Base-by-base conservation (phyloP, 371 early-diverging fungal genomes). In the Rhizomucor pusillus region DNA sequence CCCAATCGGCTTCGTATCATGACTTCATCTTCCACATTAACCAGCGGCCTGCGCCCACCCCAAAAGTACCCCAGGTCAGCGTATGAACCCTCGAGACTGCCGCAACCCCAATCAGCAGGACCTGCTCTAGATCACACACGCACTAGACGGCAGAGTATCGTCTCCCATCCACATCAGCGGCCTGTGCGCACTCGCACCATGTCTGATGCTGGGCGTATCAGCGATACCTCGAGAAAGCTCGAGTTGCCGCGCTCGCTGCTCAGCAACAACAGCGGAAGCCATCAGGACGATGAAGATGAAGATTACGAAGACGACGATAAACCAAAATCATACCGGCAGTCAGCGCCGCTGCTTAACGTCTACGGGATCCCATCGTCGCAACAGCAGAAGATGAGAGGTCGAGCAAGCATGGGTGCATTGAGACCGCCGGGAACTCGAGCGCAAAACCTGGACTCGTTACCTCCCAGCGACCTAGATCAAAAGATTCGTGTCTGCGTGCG, bases 401-500 rank as follows among this genome's bases (percentile, higher is more conserved):
- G n/a, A n/a, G n/a, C n/a, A n/a, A 62, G 24, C 56, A 62, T 37
- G 23, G n/a, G n/a, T n/a, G n/a, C n/a, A n/a, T n/a, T 62, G 9
- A 24, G 46, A 23, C 22, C 47, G n/a, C 39, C 41, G 33, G 35
- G 39, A 53, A 20, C n/a, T 48, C 5, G 19, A 18, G 1, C 13
- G 6, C 1, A 20, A 20, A n/a, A 35, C 9, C 47, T 35, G 22
- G 52, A 5, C 12, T 18, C 1, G 10, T 36, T 19, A 24, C 47
- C 12, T 47, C 47, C 22, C 43, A 59, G 52, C 33, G 85, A 86
- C 35, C 59, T 90, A 40, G 71, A 72, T 43, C 92, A 91, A 43
- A 79, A 87, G 49, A 98, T 98, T 60, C 89, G 95, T 43, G 99
- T 98, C 18, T 97, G 98, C 63, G 97, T 97, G 25, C 84, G 99